Base-by-base conservation (phyloP, 2,329 filamentous ascomycete species). In the Ophiostoma himal-ulmi region DNA sequence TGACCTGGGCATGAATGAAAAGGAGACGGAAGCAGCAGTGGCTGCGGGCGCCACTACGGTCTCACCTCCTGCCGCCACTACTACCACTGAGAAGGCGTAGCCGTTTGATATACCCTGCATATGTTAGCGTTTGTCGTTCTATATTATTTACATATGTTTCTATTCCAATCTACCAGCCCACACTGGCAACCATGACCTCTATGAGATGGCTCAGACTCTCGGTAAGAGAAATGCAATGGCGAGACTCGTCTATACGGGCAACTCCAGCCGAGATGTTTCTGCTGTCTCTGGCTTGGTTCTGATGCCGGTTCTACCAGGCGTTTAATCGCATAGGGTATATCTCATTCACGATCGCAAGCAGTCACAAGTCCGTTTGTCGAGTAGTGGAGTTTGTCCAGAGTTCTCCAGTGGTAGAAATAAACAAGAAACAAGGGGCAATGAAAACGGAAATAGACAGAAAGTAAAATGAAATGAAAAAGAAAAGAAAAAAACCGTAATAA, bases 1-100 rank as follows among this genome's bases (percentile, higher is more conserved):
- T n/a, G 65, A 67, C 36, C 39, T 67, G 62, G 62, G 34, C 34
- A 65, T 65, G 62, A 39, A 65, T n/a, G 62, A 65, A 20, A 14
- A 36, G 34, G 62, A 65, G 62, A 65, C 37, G 62, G 62, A 39
- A 20, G 62, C 34, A 7, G 62, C 62, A 13, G 62, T n/a, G 1
- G 62, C 62, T 7, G 34, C 30, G 2, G 52, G 52, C 13, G 52
- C 52, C 5, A 26, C n/a, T 10, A 57, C n/a, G 1, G 22, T 22
- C 11, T 13, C 52, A 4, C 22, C 52, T 8, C 52, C 52, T 57
- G n/a, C n/a, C 14, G 52, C 52, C 22, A 14, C 14, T 17, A 26
- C 52, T 7, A 14, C 52, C 2, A 17, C 44, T 10, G 57, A 62
- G 57, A 62, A 34, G 57, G 57, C 26, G 26, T 62, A 62, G 57